Evolutionary conservation across 495 filamentous ascomycete genomes (phyloP).

Genomic region (Annulohypoxylon moriforme): DNA sequence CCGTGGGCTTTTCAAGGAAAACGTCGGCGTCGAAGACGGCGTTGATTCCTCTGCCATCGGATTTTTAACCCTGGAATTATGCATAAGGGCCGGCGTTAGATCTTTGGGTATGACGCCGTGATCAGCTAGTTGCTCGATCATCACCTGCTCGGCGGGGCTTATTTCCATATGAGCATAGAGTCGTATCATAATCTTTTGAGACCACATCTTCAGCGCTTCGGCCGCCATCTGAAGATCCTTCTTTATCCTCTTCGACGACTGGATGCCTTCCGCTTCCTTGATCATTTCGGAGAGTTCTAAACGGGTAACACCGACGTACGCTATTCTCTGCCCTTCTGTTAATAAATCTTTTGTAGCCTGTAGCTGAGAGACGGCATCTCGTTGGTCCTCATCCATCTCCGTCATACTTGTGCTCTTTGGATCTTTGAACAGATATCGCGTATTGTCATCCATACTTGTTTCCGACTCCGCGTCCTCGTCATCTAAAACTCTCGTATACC

Average conservation of each 20-base stretch:
- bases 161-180: slow-evolving; percentile 98
- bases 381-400: slow-evolving; percentile 74
- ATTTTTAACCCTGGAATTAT: slow-evolving; percentile 93
- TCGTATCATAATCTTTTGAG: slow-evolving; percentile 95
- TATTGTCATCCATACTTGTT: slow-evolving; percentile 98
- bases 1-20: slow-evolving; percentile 33
- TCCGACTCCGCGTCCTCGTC: slow-evolving; percentile 95
- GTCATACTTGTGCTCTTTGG: slow-evolving; percentile 66
- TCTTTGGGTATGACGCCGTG: slow-evolving; percentile 90
- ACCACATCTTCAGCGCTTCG: slow-evolving; percentile 93
- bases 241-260: slow-evolving; percentile 66
- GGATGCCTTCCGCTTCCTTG: slow-evolving; percentile 69
- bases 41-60: slow-evolving; percentile 71
- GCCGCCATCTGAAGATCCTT: slow-evolving; percentile 74
- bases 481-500: slow-evolving; percentile 91
- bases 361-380: slow-evolving; percentile 88
- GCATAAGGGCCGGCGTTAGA: slow-evolving; percentile 86
- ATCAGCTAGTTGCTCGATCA: slow-evolving; percentile 96
- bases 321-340: slow-evolving; percentile 94
- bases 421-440: slow-evolving; percentile 91
- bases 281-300: slow-evolving; percentile 82
- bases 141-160: slow-evolving; percentile 87
- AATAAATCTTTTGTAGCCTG: slow-evolving; percentile 96
- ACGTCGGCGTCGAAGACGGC: slow-evolving; percentile 41
- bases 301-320: slow-evolving; percentile 91